A percentile compares a stretch with the other conserved stretches of the same genome.
Evolutionary conservation across 2,329 filamentous ascomycete genomes (phyloP).

Genomic region (Rhynchosporium secalis): DNA sequence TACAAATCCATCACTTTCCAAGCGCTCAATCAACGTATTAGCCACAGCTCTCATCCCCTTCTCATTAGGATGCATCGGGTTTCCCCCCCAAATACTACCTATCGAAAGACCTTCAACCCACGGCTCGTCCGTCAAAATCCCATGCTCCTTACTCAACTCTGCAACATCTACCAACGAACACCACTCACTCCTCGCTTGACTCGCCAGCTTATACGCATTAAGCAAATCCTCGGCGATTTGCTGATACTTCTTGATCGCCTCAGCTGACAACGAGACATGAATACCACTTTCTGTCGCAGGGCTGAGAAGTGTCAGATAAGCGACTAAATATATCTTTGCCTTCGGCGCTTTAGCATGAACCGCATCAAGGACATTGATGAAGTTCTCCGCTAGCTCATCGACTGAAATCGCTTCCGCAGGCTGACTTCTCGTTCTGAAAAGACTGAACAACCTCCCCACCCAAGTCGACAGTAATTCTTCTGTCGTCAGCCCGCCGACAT

Average conservation of each 20-base stretch:
- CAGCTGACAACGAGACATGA: slow-evolving; percentile 4
- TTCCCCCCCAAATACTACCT: slow-evolving; percentile 5
- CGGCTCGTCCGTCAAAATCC: slow-evolving; percentile 9
- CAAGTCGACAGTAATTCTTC: slow-evolving; percentile 28
- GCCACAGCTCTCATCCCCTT: slow-evolving; percentile 21
- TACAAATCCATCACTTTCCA: slow-evolving; percentile 1
- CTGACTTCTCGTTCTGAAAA: neutral
- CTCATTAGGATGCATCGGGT: slow-evolving; percentile 17
- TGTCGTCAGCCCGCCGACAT: slow-evolving; percentile 41
- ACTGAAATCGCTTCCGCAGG: neutral
- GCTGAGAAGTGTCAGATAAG: slow-evolving; percentile 15
- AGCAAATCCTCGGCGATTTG: slow-evolving; percentile 8
- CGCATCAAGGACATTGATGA: slow-evolving; percentile 10
- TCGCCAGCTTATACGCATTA: slow-evolving; percentile 4
- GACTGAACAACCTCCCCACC: neutral
- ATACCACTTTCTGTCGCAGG: slow-evolving; percentile 4
- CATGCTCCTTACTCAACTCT: slow-evolving; percentile 13
- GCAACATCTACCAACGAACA: slow-evolving; percentile 7
- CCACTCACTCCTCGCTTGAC: slow-evolving; percentile 4
- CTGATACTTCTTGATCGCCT: slow-evolving; percentile 4
- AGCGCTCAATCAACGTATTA: slow-evolving; percentile 14
- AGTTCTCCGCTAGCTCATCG: neutral
- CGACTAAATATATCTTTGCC: slow-evolving; percentile 14
- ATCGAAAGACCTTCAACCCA: slow-evolving; percentile 18
- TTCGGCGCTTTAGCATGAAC: slow-evolving; percentile 11